Evolutionary conservation across 306 rosid genomes (phyloP).

Genomic region (Mimosa pudica): DNA sequence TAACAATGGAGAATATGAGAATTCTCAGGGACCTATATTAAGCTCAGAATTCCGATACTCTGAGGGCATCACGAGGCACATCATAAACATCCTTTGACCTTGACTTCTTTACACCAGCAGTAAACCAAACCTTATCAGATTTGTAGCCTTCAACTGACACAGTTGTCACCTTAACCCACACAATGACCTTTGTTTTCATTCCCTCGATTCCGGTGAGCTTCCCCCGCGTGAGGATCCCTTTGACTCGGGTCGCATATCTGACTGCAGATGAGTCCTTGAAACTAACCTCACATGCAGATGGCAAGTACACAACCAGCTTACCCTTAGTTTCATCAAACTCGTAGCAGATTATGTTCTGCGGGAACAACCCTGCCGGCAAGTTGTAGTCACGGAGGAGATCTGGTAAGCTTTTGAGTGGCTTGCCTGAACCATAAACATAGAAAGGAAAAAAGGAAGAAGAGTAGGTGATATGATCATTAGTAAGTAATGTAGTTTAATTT

Average conservation of each 20-base stretch:
- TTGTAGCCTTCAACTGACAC: constrained; percentile 81
- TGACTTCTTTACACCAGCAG: constrained; percentile 89
- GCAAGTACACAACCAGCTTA: constrained; percentile 78
- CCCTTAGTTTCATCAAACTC: constrained; percentile 82
- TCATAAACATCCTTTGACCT: constrained; percentile 80
- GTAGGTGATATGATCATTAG: not conserved
- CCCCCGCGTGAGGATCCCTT: constrained; percentile 77
- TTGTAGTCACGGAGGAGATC: constrained; percentile 93
- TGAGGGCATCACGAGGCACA: constrained; percentile 56
- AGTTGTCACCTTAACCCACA: constrained; percentile 92
- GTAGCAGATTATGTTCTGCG: constrained; percentile 73
- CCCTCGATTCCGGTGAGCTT: constrained; percentile 84
- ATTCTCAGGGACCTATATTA: not conserved
- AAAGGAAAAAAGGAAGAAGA: not conserved
- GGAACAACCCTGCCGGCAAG: constrained; percentile 86
- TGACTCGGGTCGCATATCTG: constrained; percentile 74
- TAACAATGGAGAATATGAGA: not conserved
- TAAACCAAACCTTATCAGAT: constrained; percentile 87
- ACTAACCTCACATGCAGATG: constrained; percentile 79
- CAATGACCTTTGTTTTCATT: constrained; percentile 89
- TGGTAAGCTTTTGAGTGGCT: constrained; percentile 71
- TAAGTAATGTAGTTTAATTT: not conserved
- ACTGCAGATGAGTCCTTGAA: constrained; percentile 88
- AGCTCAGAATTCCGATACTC: constrained; percentile 71
- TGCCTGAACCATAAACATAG: constrained; percentile 54